Conservation (phyloP, 2,329 filamentous ascomycete species). For the Monosporascus sp. region DNA sequence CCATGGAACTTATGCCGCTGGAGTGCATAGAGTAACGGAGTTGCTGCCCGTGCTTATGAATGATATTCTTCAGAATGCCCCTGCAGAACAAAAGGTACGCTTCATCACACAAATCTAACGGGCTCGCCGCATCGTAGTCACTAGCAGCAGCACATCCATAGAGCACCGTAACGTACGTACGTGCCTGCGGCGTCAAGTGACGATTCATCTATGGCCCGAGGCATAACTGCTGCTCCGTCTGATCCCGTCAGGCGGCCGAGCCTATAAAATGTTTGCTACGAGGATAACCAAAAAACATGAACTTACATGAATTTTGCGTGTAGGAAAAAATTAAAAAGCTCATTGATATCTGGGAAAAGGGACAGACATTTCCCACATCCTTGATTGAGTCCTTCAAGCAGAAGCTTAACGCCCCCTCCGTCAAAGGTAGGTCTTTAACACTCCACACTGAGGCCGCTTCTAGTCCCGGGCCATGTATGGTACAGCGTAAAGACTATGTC, state of each 20-base stretch:
- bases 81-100: constrained; percentile 96
- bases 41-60: constrained; percentile 90
- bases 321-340: constrained; percentile 96
- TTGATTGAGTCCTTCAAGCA: constrained; percentile 81
- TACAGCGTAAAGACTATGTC: constrained; percentile 10
- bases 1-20: constrained; percentile 90
- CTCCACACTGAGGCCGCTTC: background rate
- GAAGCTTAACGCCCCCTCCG: constrained; percentile 60
- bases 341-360: constrained; percentile 96
- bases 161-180: constrained; percentile 4
- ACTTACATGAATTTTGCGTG: constrained; percentile 43
- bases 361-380: constrained; percentile 77
- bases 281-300: constrained; percentile 27
- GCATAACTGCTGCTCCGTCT: background rate
- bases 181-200: constrained; percentile 1
- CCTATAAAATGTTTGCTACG: constrained; percentile 13
- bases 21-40: constrained; percentile 94
- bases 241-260: constrained; percentile 3
- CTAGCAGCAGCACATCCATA: constrained; percentile 14
- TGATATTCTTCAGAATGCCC: constrained; percentile 84
- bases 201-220: background rate
- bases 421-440: constrained; percentile 56
- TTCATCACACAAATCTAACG: constrained; percentile 29
- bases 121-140: constrained; percentile 26
- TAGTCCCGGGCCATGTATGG: constrained; percentile 1